These are phyloP conservation scores for Aspergillus ostianus DNA, from an alignment of 495 filamentous ascomycete species.

Conservation along the genomic window DNA sequence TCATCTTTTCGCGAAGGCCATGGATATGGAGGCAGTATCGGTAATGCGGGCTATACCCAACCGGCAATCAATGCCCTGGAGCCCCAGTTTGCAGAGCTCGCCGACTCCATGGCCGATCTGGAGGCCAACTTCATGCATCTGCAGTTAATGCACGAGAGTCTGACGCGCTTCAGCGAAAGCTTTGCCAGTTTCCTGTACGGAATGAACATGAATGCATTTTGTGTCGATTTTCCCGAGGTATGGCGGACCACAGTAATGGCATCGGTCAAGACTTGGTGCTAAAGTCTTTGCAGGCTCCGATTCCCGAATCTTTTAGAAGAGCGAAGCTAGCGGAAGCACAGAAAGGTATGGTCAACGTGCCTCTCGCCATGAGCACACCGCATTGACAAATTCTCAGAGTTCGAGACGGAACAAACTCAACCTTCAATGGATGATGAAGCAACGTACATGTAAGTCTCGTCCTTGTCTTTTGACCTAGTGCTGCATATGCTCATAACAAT, in stretches of 20 bases:
- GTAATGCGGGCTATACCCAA: conserved; percentile 47
- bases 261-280: conserved; percentile 2
- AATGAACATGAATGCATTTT: conserved; percentile 98
- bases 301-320: conserved; percentile 70
- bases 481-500: background rate
- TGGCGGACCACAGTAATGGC: background rate
- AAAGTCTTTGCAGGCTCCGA: conserved; percentile 52
- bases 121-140: conserved; percentile 98
- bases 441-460: conserved; percentile 77
- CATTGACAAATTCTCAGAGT: conserved; percentile 28
- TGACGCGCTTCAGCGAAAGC: conserved; percentile 91
- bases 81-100: conserved; percentile 87
- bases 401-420: conserved; percentile 29
- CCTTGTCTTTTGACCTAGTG: background rate
- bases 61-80: conserved; percentile 82
- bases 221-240: conserved; percentile 96
- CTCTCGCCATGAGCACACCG: background rate
- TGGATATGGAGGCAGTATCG: conserved; percentile 47
- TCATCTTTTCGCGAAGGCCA: conserved; percentile 77
- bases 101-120: conserved; percentile 90
- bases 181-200: conserved; percentile 96
- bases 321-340: conserved; percentile 56
- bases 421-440: conserved; percentile 60
- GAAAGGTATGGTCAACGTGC: conserved; percentile 28
- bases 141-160: conserved; percentile 93